phyloP scores from a whole-genome alignment of 768 basidiomycete species.

The Termitomyces sp. region DNA sequence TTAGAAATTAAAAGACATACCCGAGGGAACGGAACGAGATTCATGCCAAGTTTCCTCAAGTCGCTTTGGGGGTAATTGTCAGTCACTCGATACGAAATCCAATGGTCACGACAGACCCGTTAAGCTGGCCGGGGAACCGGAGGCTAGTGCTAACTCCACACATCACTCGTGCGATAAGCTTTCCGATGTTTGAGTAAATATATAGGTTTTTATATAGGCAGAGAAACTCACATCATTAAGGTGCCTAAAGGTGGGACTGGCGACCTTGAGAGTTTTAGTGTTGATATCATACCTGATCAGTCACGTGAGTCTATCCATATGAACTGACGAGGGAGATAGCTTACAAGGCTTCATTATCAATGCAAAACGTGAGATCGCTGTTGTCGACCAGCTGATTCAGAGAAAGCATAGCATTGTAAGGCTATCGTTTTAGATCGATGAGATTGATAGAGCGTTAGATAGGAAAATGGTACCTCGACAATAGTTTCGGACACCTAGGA shows the following conservation, averaged over 20 bases:
- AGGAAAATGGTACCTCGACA: slow-evolving; percentile 54
- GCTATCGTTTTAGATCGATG: slow-evolving; percentile 48
- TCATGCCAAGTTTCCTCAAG: slow-evolving; percentile 86
- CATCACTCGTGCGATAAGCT: slow-evolving; percentile 85
- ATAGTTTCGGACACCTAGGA: slow-evolving; percentile 47
- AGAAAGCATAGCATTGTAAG: slow-evolving; percentile 82
- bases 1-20: slow-evolving; percentile 27
- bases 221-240: slow-evolving; percentile 55
- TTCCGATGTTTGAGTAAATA: neutral
- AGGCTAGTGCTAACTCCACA: slow-evolving; percentile 89
- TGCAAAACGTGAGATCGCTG: slow-evolving; percentile 76
- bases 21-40: slow-evolving; percentile 94
- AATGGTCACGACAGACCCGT: slow-evolving; percentile 52
- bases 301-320: neutral
- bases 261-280: slow-evolving; percentile 56
- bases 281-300: slow-evolving; percentile 64
- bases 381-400: slow-evolving; percentile 88
- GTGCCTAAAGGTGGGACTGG: slow-evolving; percentile 56
- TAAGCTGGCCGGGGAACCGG: slow-evolving; percentile 91
- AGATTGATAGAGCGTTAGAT: slow-evolving; percentile 12
- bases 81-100: neutral
- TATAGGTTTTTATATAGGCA: neutral
- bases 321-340: slow-evolving; percentile 17
- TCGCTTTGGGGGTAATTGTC: slow-evolving; percentile 40
- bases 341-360: slow-evolving; percentile 85